These are phyloP conservation scores for Hordeum vulgare DNA, from an alignment of 176 grass and related monocot genomes.

Conservation along the genomic window DNA sequence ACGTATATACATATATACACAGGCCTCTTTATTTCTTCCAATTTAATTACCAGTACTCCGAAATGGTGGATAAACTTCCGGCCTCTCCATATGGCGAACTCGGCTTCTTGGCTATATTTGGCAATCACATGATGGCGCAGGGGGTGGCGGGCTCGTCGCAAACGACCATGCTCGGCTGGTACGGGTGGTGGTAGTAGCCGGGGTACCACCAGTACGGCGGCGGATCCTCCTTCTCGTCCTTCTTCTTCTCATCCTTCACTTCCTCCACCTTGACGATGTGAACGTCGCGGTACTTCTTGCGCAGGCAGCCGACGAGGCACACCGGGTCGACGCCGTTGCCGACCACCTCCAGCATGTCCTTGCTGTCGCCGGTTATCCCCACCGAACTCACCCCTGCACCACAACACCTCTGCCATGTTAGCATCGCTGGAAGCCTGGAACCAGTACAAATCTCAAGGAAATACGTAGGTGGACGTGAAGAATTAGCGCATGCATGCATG, in stretches of 20 bases:
- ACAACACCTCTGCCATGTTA: not conserved
- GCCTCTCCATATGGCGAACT: not conserved
- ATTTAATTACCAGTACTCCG: not conserved
- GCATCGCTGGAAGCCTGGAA: not conserved
- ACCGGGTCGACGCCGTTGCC: slow-evolving; percentile 51
- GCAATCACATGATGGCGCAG: slow-evolving; percentile 38
- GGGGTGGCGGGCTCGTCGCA: not conserved
- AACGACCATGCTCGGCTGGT: not conserved
- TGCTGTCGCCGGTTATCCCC: slow-evolving; percentile 35
- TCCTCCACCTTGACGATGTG: slow-evolving; percentile 56
- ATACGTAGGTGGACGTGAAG: not conserved
- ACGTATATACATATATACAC: too few relatives aligned
- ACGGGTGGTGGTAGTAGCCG: not conserved
- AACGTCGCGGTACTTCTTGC: slow-evolving; percentile 39
- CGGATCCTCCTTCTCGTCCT: not conserved
- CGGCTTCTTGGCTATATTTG: not conserved
- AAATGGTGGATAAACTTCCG: not conserved
- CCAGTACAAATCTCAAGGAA: not conserved
- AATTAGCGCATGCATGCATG: not conserved
- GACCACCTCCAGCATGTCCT: slow-evolving; percentile 47
- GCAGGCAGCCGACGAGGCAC: slow-evolving; percentile 25
- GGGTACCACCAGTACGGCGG: slow-evolving; percentile 2
- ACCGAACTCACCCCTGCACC: slow-evolving; percentile 34
- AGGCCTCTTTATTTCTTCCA: not conserved
- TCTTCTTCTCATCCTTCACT: slow-evolving; percentile 19